Percentiles rank a stretch among this genome's conserved stretches.
phyloP scores from a whole-genome alignment of 2,329 filamentous ascomycete species.

The Aureobasidium sp. region DNA sequence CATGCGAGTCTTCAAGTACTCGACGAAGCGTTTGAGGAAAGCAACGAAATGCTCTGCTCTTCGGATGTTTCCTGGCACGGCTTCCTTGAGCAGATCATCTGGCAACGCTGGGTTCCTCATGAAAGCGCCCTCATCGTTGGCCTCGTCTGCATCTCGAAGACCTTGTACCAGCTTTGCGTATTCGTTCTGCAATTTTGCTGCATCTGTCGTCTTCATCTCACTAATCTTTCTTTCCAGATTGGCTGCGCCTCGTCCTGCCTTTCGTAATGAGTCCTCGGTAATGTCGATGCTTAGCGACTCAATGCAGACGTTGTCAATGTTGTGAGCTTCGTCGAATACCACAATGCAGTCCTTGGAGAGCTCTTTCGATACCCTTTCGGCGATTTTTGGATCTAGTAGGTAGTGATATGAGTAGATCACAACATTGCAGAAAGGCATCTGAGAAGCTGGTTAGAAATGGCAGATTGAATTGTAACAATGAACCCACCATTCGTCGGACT shows the following conservation, averaged over 20 bases:
- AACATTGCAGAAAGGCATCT: constrained; percentile 96
- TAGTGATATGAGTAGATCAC: constrained; percentile 99
- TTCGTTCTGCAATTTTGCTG: constrained; percentile 88
- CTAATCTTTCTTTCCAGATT: constrained; percentile 86
- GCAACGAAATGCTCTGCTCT: constrained; percentile 93
- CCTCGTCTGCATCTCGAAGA: constrained; percentile 78
- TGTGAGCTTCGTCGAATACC: constrained; percentile 97
- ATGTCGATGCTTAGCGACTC: constrained; percentile 95
- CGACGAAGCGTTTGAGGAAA: constrained; percentile 93
- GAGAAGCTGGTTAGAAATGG: background rate
- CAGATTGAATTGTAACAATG: background rate
- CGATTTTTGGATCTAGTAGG: constrained; percentile 93
- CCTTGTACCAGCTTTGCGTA: constrained; percentile 95
- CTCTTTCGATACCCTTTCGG: constrained; percentile 88
- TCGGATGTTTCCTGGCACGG: constrained; percentile 91
- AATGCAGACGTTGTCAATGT: constrained; percentile 99
- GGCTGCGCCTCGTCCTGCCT: constrained; percentile 80
- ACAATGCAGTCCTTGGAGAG: constrained; percentile 97
- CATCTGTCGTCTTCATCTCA: constrained; percentile 94
- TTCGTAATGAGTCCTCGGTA: constrained; percentile 87
- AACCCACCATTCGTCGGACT: constrained; percentile 66
- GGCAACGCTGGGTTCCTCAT: constrained; percentile 94
- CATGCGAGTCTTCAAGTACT: constrained; percentile 94
- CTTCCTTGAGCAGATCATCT: constrained; percentile 89
- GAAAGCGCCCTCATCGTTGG: constrained; percentile 86